Evolutionary conservation across 2,329 filamentous ascomycete genomes (phyloP).

Genomic region (Myriangium duriaei): DNA sequence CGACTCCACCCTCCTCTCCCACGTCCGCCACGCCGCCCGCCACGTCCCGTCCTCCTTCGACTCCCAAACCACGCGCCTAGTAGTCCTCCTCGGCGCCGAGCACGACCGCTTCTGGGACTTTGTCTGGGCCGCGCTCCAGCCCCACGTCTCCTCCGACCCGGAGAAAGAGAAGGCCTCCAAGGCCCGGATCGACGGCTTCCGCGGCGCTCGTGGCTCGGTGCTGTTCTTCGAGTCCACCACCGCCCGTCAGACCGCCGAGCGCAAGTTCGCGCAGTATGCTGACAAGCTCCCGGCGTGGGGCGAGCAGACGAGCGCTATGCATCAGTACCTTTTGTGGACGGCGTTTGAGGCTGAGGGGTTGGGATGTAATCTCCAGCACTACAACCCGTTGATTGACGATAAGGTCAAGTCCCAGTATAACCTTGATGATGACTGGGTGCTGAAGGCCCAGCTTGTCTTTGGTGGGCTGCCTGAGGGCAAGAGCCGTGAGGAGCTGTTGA

Average conservation of each 20-base stretch:
- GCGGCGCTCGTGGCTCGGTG: conserved; percentile 63
- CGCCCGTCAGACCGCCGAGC: conserved; percentile 52
- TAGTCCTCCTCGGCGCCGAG: conserved; percentile 68
- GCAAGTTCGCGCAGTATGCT: conserved; percentile 59
- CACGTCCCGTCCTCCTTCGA: conserved; percentile 77
- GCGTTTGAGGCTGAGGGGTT: conserved; percentile 73
- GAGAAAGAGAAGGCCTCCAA: conserved; percentile 47
- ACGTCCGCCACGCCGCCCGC: conserved; percentile 47
- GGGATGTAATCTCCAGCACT: conserved; percentile 84
- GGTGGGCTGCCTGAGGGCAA: conserved; percentile 35
- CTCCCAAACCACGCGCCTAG: conserved; percentile 66
- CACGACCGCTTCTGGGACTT: conserved; percentile 84
- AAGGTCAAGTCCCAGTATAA: conserved; percentile 58
- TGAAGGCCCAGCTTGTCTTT: conserved; percentile 78
- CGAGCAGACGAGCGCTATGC: conserved; percentile 66
- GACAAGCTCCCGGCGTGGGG: conserved; percentile 71
- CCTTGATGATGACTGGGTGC: conserved; percentile 58
- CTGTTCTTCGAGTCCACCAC: conserved; percentile 77
- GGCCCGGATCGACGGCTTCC: conserved; percentile 46
- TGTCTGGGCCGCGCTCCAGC: conserved; percentile 50
- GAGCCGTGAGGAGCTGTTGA: conserved; percentile 4
- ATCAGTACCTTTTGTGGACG: conserved; percentile 70
- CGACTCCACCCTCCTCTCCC: conserved; percentile 48
- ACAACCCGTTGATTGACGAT: conserved; percentile 73
- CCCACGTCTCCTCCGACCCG: conserved; percentile 50